Evolutionary conservation across 768 basidiomycete species (phyloP).

Genomic region (Macrolepiota fuliginosa): DNA sequence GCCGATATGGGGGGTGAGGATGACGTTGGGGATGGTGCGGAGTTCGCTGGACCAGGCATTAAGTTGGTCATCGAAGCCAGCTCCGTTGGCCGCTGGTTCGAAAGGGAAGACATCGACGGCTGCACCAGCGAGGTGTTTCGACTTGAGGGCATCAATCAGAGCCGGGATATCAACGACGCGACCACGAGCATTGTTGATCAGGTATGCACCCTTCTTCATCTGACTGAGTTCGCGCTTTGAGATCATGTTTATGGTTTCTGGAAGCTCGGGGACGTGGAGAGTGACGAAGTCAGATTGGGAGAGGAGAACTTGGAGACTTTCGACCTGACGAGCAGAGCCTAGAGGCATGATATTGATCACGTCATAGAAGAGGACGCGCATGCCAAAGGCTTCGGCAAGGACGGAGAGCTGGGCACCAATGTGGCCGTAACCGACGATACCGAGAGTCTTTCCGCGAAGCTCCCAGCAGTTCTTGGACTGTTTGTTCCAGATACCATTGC

Average conservation of each 20-base stretch:
- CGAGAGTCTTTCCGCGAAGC: conserved; percentile 94
- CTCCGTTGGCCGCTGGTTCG: conserved; percentile 91
- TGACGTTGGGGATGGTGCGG: conserved; percentile 80
- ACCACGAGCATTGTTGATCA: conserved; percentile 98
- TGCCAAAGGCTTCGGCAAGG: conserved; percentile 93
- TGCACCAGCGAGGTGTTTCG: conserved; percentile 87
- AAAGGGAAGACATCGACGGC: conserved; percentile 92
- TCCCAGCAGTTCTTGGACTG: conserved; percentile 99
- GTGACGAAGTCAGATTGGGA: conserved; percentile 88
- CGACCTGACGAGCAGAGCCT: conserved; percentile 89
- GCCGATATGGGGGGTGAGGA: conserved; percentile 98
- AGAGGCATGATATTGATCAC: conserved; percentile 97
- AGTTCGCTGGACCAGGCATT: conserved; percentile 83
- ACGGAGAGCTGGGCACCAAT: conserved; percentile 97
- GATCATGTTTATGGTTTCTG: conserved; percentile 96
- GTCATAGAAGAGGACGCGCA: conserved; percentile 95
- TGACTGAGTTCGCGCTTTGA: conserved; percentile 66
- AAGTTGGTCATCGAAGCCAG: conserved; percentile 84
- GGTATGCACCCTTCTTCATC: conserved; percentile 95
- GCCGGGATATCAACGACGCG: conserved; percentile 94
- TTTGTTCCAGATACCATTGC: conserved; percentile 95
- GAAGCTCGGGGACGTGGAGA: conserved; percentile 93
- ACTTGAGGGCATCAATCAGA: conserved; percentile 74
- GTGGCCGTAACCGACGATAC: conserved; percentile 98
- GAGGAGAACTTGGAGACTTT: conserved; percentile 73